Evolutionary conservation across 129 eudicot species (phyloP), one percentile per base, ranked within the genome.

Genomic region (Lonicera japonica): DNA sequence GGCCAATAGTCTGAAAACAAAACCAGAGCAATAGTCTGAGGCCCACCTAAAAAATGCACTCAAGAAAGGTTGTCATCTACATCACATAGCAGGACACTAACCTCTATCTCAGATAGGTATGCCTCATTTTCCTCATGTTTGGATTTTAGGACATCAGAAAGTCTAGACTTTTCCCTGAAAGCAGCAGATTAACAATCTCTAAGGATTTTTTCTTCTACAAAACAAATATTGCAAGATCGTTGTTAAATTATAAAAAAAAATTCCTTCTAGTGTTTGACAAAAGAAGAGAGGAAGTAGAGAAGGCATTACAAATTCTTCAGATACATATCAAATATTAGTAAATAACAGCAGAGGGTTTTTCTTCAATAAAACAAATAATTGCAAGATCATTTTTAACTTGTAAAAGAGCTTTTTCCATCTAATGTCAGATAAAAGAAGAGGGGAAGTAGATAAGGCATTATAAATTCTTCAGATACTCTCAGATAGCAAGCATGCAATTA

Each of bases 81-180:
- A 48, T 29, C 18, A 10, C 8, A 36, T 18, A 63, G 25, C 14
- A 59, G 21, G 45, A 40, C 15, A 56, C 67, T n/a, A 58, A 84
- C 98, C 90, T 87, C 98, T 47, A 92, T 92, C 74, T 94, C 99
- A 51, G 95, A 85, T n/a, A 94, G 85, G 72, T 85, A 94, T 64
- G 96, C 88, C 67, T 85, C 96, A 22, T 91, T 94, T 68, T 94
- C 96, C 75, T 85, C 96, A 57, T 80, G 83, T 70, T 85, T 94
- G 38, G 92, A 85, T 73, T 88, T 88, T 66, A 85, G 67, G 20
- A 60, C 81, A 72, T 85, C 96, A 19, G 95, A 76, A 17, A 80
- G 85, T 40, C 60, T 79, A 15, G 64, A 36, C 61, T 72, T 81
- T 51, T 88, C 95, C 83, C 97, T 91, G 89, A 60, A 74, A 79